phyloP scores from a whole-genome alignment of 768 basidiomycete species.

The Artomyces pyxidatus region DNA sequence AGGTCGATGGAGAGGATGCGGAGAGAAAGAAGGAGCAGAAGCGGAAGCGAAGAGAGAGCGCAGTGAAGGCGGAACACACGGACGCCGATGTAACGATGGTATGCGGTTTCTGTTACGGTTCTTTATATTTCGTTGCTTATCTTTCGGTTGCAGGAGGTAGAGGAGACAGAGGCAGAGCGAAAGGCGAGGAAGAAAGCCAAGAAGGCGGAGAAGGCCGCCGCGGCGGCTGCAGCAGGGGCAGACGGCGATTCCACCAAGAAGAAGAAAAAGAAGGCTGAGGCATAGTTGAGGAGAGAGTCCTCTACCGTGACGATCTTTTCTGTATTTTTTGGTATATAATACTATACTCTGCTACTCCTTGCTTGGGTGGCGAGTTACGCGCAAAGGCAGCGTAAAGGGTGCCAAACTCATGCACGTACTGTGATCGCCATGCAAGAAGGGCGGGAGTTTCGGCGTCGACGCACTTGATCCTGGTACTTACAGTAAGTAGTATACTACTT shows the following conservation, averaged over 20 bases:
- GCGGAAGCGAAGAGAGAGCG: slow-evolving; percentile 33
- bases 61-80: background rate
- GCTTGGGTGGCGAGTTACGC: too few relatives aligned
- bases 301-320: too few relatives aligned
- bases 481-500: too few relatives aligned
- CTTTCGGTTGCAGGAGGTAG: slow-evolving; percentile 25
- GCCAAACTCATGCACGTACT: too few relatives aligned
- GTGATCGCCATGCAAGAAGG: too few relatives aligned
- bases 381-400: too few relatives aligned
- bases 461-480: too few relatives aligned
- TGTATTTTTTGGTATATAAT: too few relatives aligned
- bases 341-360: too few relatives aligned
- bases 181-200: slow-evolving; percentile 73
- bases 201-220: slow-evolving; percentile 69
- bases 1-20: slow-evolving; percentile 33
- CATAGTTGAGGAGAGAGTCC: too few relatives aligned
- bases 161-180: slow-evolving; percentile 77
- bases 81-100: slow-evolving; percentile 17
- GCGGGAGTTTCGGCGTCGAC: too few relatives aligned
- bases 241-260: slow-evolving; percentile 43
- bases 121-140: slow-evolving; percentile 3
- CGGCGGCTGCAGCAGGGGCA: slow-evolving; percentile 32
- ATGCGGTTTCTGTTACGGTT: too few relatives aligned
- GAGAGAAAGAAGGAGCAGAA: slow-evolving; percentile 25
- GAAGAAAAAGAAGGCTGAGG: slow-evolving; percentile 44